phyloP scores from a whole-genome alignment of 306 rosid species.

The Cicer pinnatifidum region DNA sequence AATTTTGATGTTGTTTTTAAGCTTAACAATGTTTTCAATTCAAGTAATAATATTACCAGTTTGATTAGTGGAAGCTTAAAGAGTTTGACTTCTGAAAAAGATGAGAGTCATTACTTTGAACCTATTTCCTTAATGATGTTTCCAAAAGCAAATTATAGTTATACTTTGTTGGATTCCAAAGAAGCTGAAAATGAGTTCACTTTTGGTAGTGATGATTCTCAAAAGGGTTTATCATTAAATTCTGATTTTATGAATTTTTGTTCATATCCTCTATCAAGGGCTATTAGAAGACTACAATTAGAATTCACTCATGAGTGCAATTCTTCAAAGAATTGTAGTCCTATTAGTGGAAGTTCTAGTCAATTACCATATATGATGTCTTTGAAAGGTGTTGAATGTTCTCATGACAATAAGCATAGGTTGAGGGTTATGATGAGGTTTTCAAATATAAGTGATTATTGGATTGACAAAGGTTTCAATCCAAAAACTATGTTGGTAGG shows the following conservation, averaged over 20 bases:
- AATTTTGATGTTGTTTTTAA: constrained; percentile 47
- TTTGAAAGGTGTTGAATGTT: constrained; percentile 37
- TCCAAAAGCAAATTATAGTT: constrained; percentile 50
- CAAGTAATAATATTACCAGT: constrained; percentile 43
- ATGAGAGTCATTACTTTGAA: constrained; percentile 41
- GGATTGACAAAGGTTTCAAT: constrained; percentile 36
- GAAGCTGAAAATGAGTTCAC: constrained; percentile 16
- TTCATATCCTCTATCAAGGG: background rate
- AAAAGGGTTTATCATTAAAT: constrained; percentile 20
- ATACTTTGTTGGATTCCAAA: constrained; percentile 45
- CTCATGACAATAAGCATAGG: background rate
- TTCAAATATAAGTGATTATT: background rate
- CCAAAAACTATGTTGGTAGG: constrained; percentile 53
- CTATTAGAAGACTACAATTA: constrained; percentile 31
- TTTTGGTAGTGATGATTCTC: constrained; percentile 35
- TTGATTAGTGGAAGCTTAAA: constrained; percentile 61
- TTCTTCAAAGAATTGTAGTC: constrained; percentile 28
- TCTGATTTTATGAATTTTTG: constrained; percentile 39
- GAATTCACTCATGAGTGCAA: constrained; percentile 28
- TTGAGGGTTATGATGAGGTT: constrained; percentile 49
- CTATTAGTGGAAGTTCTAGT: background rate
- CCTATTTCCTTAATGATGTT: constrained; percentile 53
- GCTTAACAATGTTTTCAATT: constrained; percentile 50
- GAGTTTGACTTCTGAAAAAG: constrained; percentile 50
- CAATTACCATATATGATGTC: constrained; percentile 7